These are phyloP conservation scores for Gynochthodes officinalis DNA, from an alignment of 257 asterid genomes.

Conservation along the genomic window DNA sequence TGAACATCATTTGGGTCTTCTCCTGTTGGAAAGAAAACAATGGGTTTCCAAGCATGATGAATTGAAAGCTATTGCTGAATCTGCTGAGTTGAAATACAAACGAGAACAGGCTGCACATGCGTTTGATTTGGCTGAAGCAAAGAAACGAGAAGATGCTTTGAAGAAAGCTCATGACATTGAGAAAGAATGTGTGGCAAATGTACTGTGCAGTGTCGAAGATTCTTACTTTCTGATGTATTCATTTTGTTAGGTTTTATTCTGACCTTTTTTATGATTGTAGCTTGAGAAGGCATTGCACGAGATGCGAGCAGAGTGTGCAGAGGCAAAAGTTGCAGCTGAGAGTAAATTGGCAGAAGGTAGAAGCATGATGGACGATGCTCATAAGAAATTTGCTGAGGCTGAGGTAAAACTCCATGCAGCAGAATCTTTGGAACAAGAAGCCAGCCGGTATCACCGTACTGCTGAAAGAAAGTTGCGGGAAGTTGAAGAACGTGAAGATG, in stretches of 20 bases:
- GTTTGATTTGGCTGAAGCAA: conserved; percentile 59
- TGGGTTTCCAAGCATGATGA: conserved; percentile 78
- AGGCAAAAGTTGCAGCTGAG: conserved; percentile 74
- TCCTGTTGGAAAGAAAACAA: conserved; percentile 76
- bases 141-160: conserved; percentile 74
- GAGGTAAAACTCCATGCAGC: conserved; percentile 72
- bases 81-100: conserved; percentile 60
- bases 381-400: conserved; percentile 58
- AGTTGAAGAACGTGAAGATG: conserved; percentile 95
- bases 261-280: conserved; percentile 38
- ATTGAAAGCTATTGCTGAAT: conserved; percentile 53
- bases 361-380: conserved; percentile 65
- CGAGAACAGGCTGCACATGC: conserved; percentile 62
- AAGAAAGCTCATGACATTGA: conserved; percentile 87
- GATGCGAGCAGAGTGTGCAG: conserved; percentile 93
- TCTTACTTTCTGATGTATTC: conserved; percentile 5
- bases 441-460: conserved; percentile 64
- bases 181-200: conserved; percentile 92
- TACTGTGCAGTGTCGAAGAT: conserved; percentile 21
- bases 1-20: conserved; percentile 97
- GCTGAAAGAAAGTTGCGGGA: conserved; percentile 93
- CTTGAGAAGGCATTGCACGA: conserved; percentile 94
- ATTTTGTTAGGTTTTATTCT: conserved; percentile 4
- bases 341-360: conserved; percentile 68
- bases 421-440: conserved; percentile 81